Base-by-base conservation (phyloP, 768 basidiomycete genomes). In the Thelephora ganbajun region DNA sequence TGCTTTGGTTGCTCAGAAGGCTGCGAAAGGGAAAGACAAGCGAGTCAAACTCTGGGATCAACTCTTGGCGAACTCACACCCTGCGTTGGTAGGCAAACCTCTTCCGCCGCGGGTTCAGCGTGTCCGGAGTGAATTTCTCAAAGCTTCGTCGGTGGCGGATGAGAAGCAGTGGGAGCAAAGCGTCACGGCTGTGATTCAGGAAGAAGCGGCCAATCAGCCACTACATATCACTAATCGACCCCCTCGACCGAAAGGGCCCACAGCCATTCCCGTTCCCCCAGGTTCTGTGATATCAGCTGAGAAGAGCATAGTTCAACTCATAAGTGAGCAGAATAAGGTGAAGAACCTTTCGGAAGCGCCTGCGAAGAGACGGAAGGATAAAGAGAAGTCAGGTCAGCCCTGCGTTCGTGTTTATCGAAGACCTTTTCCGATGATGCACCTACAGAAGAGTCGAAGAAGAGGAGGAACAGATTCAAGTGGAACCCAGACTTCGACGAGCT, bases 401-500 rank as follows among this genome's bases (percentile, higher is more conserved):
- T 41, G 7, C 16, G 37, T 22, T 7, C 11, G 5, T 41, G 37
- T 3, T 41, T 41, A 9, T 11, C 1, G 18, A 45, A 20, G 16
- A 45, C 44, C 11, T 11, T 30, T 45, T 20, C 4, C 9, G 16
- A 44, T 4, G 23, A 45, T 42, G 18, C 5, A 16, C 33, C 12
- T 45, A 12, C 19, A 47, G 59, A 58, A 43, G 56, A 46, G 16
- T 56, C 56, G 19, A 46, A 56, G 13, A 54, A 56, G 41, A 69
- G 82, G 46, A 72, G 85, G 14, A 74, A 79, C 43, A 71, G 81
- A 47, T 89, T 90, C 59, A 76, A 77, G 43, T 98, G 90, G 91
- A 87, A 76, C 47, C 63, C 73, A 35, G 87, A 93, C 44, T 89
- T 81, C 48, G 91, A 97, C 48, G 94, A 98, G 51, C 73, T 92